Evolutionary conservation across 805 yeast species (phyloP), one percentile per base, ranked within the genome.

Genomic region (Kodamaea restingae): DNA sequence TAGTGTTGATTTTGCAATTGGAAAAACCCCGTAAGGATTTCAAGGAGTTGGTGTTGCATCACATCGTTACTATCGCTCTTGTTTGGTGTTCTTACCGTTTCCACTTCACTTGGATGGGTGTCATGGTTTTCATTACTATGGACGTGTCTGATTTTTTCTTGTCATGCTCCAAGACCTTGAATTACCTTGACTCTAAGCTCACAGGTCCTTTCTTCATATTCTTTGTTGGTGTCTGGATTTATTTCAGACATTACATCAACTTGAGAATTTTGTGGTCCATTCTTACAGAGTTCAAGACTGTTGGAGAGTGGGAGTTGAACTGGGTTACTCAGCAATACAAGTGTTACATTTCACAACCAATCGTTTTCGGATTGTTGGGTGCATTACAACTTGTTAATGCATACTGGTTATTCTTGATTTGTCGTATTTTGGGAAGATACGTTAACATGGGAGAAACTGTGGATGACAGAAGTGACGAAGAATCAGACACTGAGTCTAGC

Each of bases 11-110:
- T 33, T 71, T 93, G 47, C 95, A 84, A 61, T 73, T 93, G 44
- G 99, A 93, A 63, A 87, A 87, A 60, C 98, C 96, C 42, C 77
- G 99, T 62, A 90, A 88, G 63, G 99, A 93, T 61, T 90, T 81
- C 65, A 69, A 80, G 51, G 98, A 93, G 63, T 75, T 93, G 44
- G 86, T 91, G 28, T 80, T 87, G 61, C 99, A 93, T 63, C 99
- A 93, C 60, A 75, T 93, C 46, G 80, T 93, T 47, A 93, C 99
- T 18, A 80, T 93, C 59, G 77, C 88, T 3, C 75, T 93, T 50
- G 88, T 93, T 52, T 82, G 84, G 78, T 71, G 77, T 39, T 86
- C 96, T 8, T 91, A 93, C 61, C 78, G 90, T 50, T 93, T 93
- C 73, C 96, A 93, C 63, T 93, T 88, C 71, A 87, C 96, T 11